Evolutionary conservation across 345 rosid species (phyloP).

Genomic region (Syzygium aromaticum): DNA sequence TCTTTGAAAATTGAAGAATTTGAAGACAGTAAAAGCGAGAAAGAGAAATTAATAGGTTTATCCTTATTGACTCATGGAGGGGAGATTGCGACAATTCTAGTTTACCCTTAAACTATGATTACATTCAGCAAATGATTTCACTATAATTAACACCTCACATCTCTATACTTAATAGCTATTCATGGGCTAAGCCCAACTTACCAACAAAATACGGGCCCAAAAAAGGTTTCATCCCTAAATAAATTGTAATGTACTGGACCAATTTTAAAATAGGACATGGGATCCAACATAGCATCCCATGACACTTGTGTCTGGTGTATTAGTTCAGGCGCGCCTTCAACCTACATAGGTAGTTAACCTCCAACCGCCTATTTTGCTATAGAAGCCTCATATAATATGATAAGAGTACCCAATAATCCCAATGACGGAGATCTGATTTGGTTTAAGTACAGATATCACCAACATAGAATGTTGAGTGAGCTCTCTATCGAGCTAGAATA

Average conservation of each 20-base stretch:
- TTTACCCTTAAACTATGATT: no score
- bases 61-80: no score
- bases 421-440: not conserved
- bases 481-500: not conserved
- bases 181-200: no score
- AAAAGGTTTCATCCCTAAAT: not conserved
- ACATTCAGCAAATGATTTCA: no score
- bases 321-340: conserved; percentile 80
- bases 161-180: no score
- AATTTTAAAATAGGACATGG: conserved; percentile 64
- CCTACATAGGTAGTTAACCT: conserved; percentile 14
- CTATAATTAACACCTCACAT: no score
- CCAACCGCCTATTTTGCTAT: not conserved
- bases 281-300: conserved; percentile 95
- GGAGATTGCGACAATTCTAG: no score
- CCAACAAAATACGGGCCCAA: not conserved
- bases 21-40: not conserved
- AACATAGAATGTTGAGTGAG: not conserved
- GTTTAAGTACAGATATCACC: not conserved
- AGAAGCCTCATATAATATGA: not conserved
- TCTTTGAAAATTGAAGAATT: not conserved
- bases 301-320: conserved; percentile 92
- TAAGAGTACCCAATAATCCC: not conserved
- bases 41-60: no score
- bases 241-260: conserved; percentile 54